These are phyloP conservation scores for Botrytis porri DNA, from an alignment of 2,329 filamentous ascomycete species.

Conservation along the genomic window DNA sequence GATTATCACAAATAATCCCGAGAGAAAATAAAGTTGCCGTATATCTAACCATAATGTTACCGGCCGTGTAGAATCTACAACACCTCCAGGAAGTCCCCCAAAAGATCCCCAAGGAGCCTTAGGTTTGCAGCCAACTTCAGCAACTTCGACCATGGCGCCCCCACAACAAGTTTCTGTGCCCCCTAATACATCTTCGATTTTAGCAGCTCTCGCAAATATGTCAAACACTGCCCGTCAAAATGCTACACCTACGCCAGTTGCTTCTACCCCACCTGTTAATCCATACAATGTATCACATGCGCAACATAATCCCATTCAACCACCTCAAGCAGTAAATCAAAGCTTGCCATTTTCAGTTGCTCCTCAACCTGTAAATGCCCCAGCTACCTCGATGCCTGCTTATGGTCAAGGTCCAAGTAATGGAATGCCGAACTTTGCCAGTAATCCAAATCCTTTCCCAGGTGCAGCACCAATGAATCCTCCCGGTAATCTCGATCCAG, in stretches of 20 bases:
- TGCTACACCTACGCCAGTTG: conserved; percentile 41
- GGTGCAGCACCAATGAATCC: conserved; percentile 40
- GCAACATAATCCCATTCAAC: conserved; percentile 43
- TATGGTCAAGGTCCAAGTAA: conserved; percentile 39
- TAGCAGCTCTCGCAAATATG: conserved; percentile 77
- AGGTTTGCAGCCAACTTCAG: conserved; percentile 36
- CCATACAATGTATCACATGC: conserved; percentile 47
- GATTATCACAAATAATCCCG: conserved; percentile 40
- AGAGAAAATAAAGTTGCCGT: conserved; percentile 26
- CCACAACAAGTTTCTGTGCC: conserved; percentile 46
- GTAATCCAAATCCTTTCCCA: conserved; percentile 40
- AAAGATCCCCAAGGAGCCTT: conserved; percentile 42
- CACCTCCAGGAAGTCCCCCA: conserved; percentile 59
- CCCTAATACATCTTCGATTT: conserved; percentile 62
- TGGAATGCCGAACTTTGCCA: conserved; percentile 41
- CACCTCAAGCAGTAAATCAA: conserved; percentile 32
- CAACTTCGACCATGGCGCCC: conserved; percentile 42
- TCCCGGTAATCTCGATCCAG: conserved; percentile 45
- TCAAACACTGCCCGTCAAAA: conserved; percentile 60
- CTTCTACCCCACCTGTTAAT: conserved; percentile 37
- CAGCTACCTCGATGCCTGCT: conserved; percentile 37
- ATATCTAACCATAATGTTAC: conserved; percentile 41
- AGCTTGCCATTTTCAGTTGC: conserved; percentile 40
- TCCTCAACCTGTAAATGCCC: conserved; percentile 60
- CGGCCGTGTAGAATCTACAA: conserved; percentile 62